Conservation (phyloP, 208 protist species). For the Porcisia deanei region DNA sequence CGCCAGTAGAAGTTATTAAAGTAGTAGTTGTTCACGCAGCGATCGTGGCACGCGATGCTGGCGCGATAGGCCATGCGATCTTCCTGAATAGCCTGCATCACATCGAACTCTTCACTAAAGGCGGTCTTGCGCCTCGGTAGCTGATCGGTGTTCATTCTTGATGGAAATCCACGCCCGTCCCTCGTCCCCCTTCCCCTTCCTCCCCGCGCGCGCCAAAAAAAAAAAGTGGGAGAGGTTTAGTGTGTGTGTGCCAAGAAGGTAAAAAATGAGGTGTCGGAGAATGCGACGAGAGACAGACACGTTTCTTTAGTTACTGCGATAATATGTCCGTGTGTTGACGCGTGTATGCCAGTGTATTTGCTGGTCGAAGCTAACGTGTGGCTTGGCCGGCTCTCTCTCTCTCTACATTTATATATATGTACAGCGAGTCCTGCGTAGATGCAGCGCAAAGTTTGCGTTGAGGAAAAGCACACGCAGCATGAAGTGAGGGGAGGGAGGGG, state of each 20-base stretch:
- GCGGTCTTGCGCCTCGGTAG: conserved; percentile 42
- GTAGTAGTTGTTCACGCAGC: conserved; percentile 78
- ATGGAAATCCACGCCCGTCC: not conserved
- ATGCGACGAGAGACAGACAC: not conserved
- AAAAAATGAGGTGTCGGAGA: not conserved
- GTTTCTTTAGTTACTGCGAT: not conserved
- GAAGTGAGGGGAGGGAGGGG: not conserved
- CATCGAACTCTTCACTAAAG: conserved; percentile 82
- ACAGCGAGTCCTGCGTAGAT: not conserved
- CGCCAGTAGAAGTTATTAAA: conserved; percentile 78
- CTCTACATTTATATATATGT: not conserved
- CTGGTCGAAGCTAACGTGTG: not conserved
- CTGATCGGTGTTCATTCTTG: conserved; percentile 29
- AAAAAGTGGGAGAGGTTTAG: too few species aligned
- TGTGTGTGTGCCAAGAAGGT: not conserved
- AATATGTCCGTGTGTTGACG: not conserved
- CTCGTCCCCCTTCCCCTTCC: too few species aligned
- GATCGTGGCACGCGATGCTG: conserved; percentile 77
- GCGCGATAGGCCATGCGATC: conserved; percentile 82
- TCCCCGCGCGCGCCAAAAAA: too few species aligned
- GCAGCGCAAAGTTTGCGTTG: not conserved
- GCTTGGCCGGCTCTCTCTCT: not conserved
- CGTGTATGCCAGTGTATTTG: conserved; percentile 4
- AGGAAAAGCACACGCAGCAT: too few species aligned
- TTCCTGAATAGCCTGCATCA: conserved; percentile 86